A percentile compares a stretch with the other conserved stretches of the same genome.
phyloP scores from a whole-genome alignment of 1,284 basidiomycete species.

The Microbotryum scabiosae region DNA sequence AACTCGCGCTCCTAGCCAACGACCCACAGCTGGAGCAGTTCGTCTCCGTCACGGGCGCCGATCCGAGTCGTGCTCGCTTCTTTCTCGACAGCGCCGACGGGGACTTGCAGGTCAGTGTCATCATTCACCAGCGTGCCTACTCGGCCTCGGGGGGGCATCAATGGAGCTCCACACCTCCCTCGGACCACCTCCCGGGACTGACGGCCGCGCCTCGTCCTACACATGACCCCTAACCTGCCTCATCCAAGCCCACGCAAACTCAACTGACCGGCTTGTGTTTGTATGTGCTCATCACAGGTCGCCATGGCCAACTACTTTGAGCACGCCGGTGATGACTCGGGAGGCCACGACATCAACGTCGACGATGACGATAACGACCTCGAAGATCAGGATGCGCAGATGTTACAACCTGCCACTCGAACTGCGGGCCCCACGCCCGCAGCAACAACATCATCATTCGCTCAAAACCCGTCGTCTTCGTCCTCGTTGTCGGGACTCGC shows the following conservation, averaged over 20 bases:
- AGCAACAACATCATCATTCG: background rate
- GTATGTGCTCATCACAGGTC: conserved; percentile 17
- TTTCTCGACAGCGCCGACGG: conserved; percentile 39
- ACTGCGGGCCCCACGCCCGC: background rate
- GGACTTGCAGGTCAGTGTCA: conserved; percentile 34
- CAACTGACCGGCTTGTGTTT: background rate
- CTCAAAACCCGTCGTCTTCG: background rate
- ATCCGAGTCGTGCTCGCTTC: conserved; percentile 39
- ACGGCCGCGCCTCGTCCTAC: background rate
- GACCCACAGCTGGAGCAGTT: conserved; percentile 13
- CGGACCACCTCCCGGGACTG: background rate
- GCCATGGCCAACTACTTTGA: conserved; percentile 42
- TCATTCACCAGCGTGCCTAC: background rate
- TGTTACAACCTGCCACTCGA: background rate
- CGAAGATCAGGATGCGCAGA: conserved; percentile 2
- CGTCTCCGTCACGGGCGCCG: conserved; percentile 37
- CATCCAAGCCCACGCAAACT: background rate
- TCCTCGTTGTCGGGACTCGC: background rate
- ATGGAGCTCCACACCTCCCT: background rate
- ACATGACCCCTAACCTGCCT: background rate
- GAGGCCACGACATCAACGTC: conserved; percentile 15
- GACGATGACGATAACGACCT: conserved; percentile 10
- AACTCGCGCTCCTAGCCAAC: background rate
- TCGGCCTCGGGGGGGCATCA: background rate
- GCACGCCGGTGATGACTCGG: conserved; percentile 23